Conservation (phyloP, 176 grass and related monocot genomes). For the Triticum dicoccoides region DNA sequence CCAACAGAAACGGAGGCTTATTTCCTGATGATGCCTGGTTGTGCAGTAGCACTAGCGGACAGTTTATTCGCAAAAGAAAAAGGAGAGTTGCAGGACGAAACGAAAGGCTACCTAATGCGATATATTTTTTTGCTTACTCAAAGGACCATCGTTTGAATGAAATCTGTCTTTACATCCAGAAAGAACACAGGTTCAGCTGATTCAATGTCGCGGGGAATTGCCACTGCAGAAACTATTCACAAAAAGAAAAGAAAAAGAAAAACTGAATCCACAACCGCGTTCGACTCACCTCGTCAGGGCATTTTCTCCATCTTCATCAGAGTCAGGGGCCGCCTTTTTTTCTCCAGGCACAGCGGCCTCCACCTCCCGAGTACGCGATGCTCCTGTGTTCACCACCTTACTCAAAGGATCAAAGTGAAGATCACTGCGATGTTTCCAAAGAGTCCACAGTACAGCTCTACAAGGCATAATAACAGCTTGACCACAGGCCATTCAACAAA, state of each 20-base stretch:
- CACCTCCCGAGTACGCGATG: neutral
- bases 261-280: neutral
- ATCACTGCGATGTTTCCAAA: neutral
- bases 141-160: too few relatives aligned
- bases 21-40: too few relatives aligned
- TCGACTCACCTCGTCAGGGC: neutral
- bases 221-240: neutral
- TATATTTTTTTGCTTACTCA: too few relatives aligned
- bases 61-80: too few relatives aligned
- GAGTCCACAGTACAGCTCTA: neutral
- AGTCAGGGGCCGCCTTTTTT: neutral
- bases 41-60: too few relatives aligned
- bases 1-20: too few relatives aligned
- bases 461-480: neutral
- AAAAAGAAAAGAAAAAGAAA: too few relatives aligned
- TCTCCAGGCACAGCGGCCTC: neutral
- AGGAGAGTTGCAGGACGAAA: too few relatives aligned
- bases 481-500: neutral
- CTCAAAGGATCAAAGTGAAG: neutral
- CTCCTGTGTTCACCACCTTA: too few relatives aligned
- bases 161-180: too few relatives aligned
- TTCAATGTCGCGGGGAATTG: neutral
- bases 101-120: too few relatives aligned
- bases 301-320: neutral
- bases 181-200: neutral